Conservation (phyloP, 495 filamentous ascomycete genomes). For the Cudoniella acicularis region DNA sequence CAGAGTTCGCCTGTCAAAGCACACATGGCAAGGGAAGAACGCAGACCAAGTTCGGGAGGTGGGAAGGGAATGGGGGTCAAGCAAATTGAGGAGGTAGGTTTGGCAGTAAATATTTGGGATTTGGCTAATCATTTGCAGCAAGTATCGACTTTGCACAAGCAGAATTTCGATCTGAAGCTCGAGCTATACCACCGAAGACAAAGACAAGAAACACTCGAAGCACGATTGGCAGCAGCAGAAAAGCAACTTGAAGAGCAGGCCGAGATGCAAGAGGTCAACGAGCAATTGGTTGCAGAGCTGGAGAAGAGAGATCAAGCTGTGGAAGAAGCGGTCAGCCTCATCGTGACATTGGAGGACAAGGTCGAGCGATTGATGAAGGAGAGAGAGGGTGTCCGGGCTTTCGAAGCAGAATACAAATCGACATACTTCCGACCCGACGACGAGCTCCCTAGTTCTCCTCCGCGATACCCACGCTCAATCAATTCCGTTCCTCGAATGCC, state of each 20-base stretch:
- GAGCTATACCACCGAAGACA: slow-evolving; percentile 74
- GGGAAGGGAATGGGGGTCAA: slow-evolving; percentile 32
- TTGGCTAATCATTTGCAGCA: slow-evolving; percentile 37
- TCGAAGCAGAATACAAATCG: slow-evolving; percentile 17
- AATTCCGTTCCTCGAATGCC: slow-evolving; percentile 49
- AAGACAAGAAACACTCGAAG: slow-evolving; percentile 50
- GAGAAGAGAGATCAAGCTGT: slow-evolving; percentile 74
- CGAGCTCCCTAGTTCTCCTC: slow-evolving; percentile 17
- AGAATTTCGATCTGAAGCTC: slow-evolving; percentile 88
- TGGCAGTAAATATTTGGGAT: slow-evolving; percentile 24
- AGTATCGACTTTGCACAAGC: slow-evolving; percentile 65
- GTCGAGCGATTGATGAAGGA: slow-evolving; percentile 50
- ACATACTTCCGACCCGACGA: slow-evolving; percentile 12
- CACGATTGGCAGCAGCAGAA: slow-evolving; percentile 57
- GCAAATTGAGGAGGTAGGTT: slow-evolving; percentile 32
- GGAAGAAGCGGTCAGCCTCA: slow-evolving; percentile 77
- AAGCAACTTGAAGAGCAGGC: slow-evolving; percentile 46
- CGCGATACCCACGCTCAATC: neutral
- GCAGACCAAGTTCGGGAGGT: slow-evolving; percentile 26
- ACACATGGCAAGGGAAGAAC: slow-evolving; percentile 11
- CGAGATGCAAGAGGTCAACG: slow-evolving; percentile 52
- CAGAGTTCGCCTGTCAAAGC: slow-evolving; percentile 26
- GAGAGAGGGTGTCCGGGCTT: slow-evolving; percentile 14
- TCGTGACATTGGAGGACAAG: slow-evolving; percentile 68
- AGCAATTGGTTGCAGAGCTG: slow-evolving; percentile 64